Base-by-base conservation (phyloP, 768 basidiomycete genomes). In the Macrolepiota albuminosa region DNA sequence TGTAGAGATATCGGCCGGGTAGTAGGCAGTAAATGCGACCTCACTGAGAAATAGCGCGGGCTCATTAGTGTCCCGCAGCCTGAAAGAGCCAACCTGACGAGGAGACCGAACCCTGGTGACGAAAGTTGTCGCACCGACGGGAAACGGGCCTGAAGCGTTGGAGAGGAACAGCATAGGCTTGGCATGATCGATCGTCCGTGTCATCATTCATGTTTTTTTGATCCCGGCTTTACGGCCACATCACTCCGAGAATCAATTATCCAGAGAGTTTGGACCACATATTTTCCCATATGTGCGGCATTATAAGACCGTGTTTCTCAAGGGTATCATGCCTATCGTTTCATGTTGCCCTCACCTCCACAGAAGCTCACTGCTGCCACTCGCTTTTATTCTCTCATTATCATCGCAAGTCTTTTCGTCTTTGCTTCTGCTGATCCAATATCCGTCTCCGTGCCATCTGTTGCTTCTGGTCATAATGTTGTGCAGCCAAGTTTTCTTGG, bases 11-110 rank as follows among this genome's bases (percentile, higher is more conserved):
- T 81, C 75, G 8, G 84, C 80, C 33, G 88, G 88, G 67, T 89
- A 89, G 67, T 81, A 89, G 1, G 77, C 80, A 33, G 82, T 86
- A 65, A 86, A 89, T 0, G 80, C 79, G 34, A 87, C 78, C 69
- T 89, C 85, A 42, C 86, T 80, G 7, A 89, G 74, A 36, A 72
- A 64, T 34, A 90, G 70, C 0, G 83, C 85, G 24, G 77, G 74
- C 21, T 73, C 53, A 62, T 64, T 52, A 60, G 70, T 39, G 62
- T 54, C 67, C 50, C 66, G 73, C 49, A 79, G 71, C 65, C 74
- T 81, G 34, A 74, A 71, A 57, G 66, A 68, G 36, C 85, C 80
- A 51, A 85, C 67, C 8, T 70, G 47, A 43, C 69, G 70, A 18
- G 74, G 52, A 42, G 74, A 73, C 36, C 70, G 70, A 36, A 82